Base-by-base conservation (phyloP, 129 eudicot species). In the carrot (Daucus carota) region DNA sequence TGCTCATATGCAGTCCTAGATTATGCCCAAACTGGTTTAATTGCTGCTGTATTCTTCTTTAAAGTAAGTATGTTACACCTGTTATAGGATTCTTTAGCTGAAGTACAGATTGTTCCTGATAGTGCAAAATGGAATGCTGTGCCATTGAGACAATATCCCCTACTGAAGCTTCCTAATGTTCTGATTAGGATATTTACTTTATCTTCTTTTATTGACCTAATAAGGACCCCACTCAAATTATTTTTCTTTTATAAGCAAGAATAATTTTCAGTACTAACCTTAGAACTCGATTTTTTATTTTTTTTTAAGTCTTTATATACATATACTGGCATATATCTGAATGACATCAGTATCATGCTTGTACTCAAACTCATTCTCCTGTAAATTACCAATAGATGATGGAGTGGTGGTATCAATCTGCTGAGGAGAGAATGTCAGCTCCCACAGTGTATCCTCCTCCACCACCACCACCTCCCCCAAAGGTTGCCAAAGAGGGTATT, bases 341-440 rank as follows among this genome's bases (percentile, higher is more conserved):
- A 29, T 42, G 75, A 43, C 52, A 43, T 26, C 18, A 24, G 54
- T 71, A 72, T 72, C 38, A 24, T 42, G 63, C 34, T 15, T 71
- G 73, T 26, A 72, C 32, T 12, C 43, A 22, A 33, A 41, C 59
- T 76, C 48, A 16, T 60, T 2, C 41, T 76, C 43, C 50, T 73
- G 79, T 68, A 73, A 26, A 42, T 50, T 73, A 14, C 48, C 60
- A 26, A 54, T 80, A 92, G 98, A 92, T 92, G 98, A 92, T 92
- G 98, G 98, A 92, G 76, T 92, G 98, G 98, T 92, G 98, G 98
- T 90, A 90, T 81, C 98, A 92, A 83, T 92, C 98, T 73, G 98
- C 98, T 26, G 98, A 92, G 76, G 98, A 92, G 83, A 85, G 98
- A 82, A 88, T 92, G 98, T 90, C 90, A 48, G 96, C 98, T 70